Percentiles rank a stretch among this genome's conserved stretches.
Conservation (phyloP, 768 basidiomycete species). For the Sistotremastrum suecicum region DNA sequence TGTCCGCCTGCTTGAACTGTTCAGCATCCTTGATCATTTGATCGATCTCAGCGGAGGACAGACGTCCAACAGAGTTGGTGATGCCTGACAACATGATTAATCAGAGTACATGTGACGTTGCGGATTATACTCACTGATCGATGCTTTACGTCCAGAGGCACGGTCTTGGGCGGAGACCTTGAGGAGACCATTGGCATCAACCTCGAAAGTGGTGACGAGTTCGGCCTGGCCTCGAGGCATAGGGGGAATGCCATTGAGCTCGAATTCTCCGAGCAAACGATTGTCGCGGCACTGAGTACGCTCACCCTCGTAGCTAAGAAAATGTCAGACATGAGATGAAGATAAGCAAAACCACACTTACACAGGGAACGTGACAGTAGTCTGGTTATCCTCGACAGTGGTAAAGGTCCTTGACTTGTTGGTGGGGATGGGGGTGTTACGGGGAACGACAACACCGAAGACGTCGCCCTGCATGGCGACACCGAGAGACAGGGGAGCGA, state of each 20-base stretch:
- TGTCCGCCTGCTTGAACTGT: conserved; percentile 91
- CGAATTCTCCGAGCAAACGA: conserved; percentile 97
- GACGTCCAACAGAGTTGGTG: conserved; percentile 98
- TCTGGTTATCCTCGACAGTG: conserved; percentile 99
- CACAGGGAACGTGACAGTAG: conserved; percentile 99
- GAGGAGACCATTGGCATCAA: conserved; percentile 97
- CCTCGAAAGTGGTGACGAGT: conserved; percentile 98
- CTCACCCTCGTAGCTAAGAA: conserved; percentile 85
- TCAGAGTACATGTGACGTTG: conserved; percentile 1
- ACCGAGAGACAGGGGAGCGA: conserved; percentile 95
- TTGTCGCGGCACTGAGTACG: conserved; percentile 99
- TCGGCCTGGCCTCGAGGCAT: conserved; percentile 99
- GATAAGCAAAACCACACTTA: conserved; percentile 21
- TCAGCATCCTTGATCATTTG: conserved; percentile 99
- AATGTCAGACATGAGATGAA: conserved; percentile 5
- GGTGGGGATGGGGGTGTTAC: conserved; percentile 98
- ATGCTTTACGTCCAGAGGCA: conserved; percentile 98
- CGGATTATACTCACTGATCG: conserved; percentile 57
- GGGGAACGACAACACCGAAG: conserved; percentile 98
- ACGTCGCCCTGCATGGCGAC: conserved; percentile 99
- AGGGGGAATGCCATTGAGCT: conserved; percentile 96
- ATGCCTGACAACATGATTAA: conserved; percentile 40
- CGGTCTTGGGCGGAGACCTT: conserved; percentile 98
- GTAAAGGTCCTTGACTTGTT: conserved; percentile 99
- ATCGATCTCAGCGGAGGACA: conserved; percentile 94